Evolutionary conservation across 2,329 filamentous ascomycete genomes (phyloP).

Genomic region (Alternaria sp.): DNA sequence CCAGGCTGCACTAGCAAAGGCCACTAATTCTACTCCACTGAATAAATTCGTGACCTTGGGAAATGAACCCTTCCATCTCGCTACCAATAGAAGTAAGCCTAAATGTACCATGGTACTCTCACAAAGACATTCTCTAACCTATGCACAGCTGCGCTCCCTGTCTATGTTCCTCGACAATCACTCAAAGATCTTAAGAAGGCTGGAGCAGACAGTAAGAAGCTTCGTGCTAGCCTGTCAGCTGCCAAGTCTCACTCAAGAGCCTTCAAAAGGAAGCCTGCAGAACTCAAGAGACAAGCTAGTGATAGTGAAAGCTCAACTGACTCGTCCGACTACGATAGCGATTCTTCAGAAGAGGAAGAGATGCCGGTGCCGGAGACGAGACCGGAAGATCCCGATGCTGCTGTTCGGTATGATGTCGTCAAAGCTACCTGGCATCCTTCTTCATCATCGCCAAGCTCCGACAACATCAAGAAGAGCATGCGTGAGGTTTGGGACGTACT

Average conservation of each 20-base stretch:
- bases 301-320: constrained; percentile 58
- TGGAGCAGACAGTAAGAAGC: constrained; percentile 53
- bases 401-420: constrained; percentile 66
- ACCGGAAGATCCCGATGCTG: constrained; percentile 62
- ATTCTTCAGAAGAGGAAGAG: constrained; percentile 62
- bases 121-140: constrained; percentile 28
- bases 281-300: constrained; percentile 45
- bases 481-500: constrained; percentile 68
- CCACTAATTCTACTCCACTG: constrained; percentile 56
- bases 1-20: constrained; percentile 52
- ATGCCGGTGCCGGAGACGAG: constrained; percentile 64
- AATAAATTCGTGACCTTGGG: constrained; percentile 57
- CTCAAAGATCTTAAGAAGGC: constrained; percentile 57
- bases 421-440: constrained; percentile 69
- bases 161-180: constrained; percentile 56
- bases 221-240: constrained; percentile 45
- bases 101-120: constrained; percentile 4
- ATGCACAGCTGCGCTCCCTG: constrained; percentile 51
- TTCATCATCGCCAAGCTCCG: constrained; percentile 58
- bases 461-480: constrained; percentile 64
- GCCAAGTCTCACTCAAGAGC: constrained; percentile 35
- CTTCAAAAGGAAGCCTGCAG: constrained; percentile 25
- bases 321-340: constrained; percentile 61
- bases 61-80: constrained; percentile 52
- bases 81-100: constrained; percentile 56